A percentile compares a stretch with the other conserved stretches of the same genome.
Evolutionary conservation across 1,139 yeast genomes (phyloP).

Genomic region (Hyphopichia pseudoburtonii): DNA sequence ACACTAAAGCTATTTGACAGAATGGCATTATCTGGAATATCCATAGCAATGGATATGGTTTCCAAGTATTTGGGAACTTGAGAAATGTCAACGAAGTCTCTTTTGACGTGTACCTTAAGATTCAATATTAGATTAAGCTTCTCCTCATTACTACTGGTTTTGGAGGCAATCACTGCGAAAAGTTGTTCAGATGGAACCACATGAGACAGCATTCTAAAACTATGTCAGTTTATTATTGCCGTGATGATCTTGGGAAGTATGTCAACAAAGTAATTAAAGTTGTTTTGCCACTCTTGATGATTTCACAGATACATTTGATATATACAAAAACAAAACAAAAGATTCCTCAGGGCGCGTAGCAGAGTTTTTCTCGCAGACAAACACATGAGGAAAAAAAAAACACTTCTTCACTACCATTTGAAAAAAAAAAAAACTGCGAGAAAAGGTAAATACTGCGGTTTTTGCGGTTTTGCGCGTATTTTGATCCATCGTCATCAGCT

Average conservation of each 20-base stretch:
- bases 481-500: no score
- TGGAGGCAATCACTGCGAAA: conserved; percentile 23
- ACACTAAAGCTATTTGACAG: conserved; percentile 60
- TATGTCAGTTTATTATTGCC: no score
- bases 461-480: no score
- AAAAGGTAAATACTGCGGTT: no score
- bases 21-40: conserved; percentile 41
- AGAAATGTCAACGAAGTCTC: conserved; percentile 57
- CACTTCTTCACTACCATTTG: not conserved
- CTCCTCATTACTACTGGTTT: conserved; percentile 14
- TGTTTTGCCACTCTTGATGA: not conserved
- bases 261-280: not conserved
- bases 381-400: not conserved
- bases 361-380: no score
- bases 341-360: not conserved
- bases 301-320: not conserved
- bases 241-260: not conserved
- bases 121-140: conserved; percentile 46
- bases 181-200: conserved; percentile 22
- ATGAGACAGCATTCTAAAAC: conserved; percentile 1
- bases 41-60: conserved; percentile 50
- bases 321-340: no score
- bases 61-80: conserved; percentile 59
- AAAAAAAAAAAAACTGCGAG: no score
- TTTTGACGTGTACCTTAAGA: conserved; percentile 69